phyloP scores from a whole-genome alignment of 2,329 filamentous ascomycete genomes.

The Epichloe scottii region DNA sequence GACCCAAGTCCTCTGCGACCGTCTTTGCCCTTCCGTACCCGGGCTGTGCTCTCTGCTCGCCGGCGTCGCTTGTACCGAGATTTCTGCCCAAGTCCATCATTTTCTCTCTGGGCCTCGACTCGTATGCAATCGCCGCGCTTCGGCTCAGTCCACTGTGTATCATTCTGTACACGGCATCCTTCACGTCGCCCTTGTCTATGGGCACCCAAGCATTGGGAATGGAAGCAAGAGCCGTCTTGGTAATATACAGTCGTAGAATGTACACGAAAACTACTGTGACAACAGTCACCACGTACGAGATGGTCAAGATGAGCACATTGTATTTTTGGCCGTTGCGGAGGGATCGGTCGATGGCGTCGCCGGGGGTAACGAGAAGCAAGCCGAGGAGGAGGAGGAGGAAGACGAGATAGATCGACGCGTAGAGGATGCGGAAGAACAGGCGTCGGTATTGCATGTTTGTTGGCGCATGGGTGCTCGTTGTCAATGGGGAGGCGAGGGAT shows the following conservation, averaged over 20 bases:
- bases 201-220: conserved; percentile 85
- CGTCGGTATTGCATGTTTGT: conserved; percentile 15
- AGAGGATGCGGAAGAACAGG: conserved; percentile 66
- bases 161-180: conserved; percentile 60
- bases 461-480: neutral
- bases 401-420: conserved; percentile 64
- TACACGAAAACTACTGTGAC: conserved; percentile 66
- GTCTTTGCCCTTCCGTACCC: conserved; percentile 24
- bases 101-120: conserved; percentile 27
- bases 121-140: conserved; percentile 72
- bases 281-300: conserved; percentile 62
- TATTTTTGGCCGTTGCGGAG: conserved; percentile 52
- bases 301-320: conserved; percentile 72
- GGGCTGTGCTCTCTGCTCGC: conserved; percentile 9
- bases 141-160: conserved; percentile 60
- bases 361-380: conserved; percentile 68
- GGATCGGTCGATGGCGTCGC: conserved; percentile 69
- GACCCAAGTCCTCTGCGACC: conserved; percentile 25
- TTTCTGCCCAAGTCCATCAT: conserved; percentile 9
- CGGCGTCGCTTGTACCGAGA: conserved; percentile 5
- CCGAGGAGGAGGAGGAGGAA: conserved; percentile 61
- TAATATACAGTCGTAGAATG: conserved; percentile 73
- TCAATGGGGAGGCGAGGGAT: neutral
- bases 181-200: conserved; percentile 73
- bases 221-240: conserved; percentile 60